Base-by-base conservation (phyloP, 129 eudicot genomes). In the Flaveria bidentis region DNA sequence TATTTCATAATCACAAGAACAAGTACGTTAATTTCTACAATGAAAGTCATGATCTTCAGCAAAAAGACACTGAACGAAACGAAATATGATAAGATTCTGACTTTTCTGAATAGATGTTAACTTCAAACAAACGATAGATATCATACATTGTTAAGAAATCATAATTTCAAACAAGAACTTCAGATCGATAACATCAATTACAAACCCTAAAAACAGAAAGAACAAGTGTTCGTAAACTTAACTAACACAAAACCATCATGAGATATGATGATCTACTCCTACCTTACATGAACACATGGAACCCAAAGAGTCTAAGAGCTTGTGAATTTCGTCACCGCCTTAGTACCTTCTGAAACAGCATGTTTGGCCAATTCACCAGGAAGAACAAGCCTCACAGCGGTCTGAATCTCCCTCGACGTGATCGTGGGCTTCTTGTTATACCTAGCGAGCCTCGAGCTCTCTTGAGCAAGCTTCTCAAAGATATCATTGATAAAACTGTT, bases 291-390 rank as follows among this genome's bases (percentile, higher is more conserved):
- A 73, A 36, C 55, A 16, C 0, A 0, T 3, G 1, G 1, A 5
- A 36, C 7, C 41, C 41, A 30, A 30, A 0, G 41, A 0, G 0
- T 36, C 41, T 0, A 80, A 45, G 84, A 80, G 71, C 84, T 80
- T 5, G 84, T 80, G 6, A 80, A 80, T 5, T 80, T 80, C 42
- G 84, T 80, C 16, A 80, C 84, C 1, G 84, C 84, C 79, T 80
- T 80, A 2, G 86, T 83, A 0, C 86, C 86, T 60, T 83, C 86
- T 0, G 83, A 78, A 0, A 83, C 86, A 0, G 86, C 86, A 30
- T 83, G 86, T 68, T 83, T 83, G 0, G 86, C 86, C 76, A 83
- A 67, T 16, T 83, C 86, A 6, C 86, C 86, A 9, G 86, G 86
- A 44, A 83, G 73, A 2, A 83, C 86, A 6, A 83, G 75, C 0